Base-by-base conservation (phyloP, 2,329 filamentous ascomycete genomes). In the Graphilbum sp. region DNA sequence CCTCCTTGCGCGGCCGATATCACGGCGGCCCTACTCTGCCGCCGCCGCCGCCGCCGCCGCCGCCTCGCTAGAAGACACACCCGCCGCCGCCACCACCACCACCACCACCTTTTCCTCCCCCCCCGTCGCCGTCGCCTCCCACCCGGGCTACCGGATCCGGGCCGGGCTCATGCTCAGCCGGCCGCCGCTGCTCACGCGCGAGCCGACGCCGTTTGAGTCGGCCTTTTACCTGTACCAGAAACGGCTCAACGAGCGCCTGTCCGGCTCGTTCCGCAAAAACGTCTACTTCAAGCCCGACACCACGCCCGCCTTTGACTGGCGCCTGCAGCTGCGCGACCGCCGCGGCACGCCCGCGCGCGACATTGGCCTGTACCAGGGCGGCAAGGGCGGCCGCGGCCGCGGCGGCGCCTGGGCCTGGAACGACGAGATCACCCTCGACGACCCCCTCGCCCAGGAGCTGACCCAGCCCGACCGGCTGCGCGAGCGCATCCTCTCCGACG, bases 201-300 rank as follows among this genome's bases (percentile, higher is more conserved):
- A 79, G 43, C 76, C 88, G 38, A 82, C 81, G 25, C 69, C 83
- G 12, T 96, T 98, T 60, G 90, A 98, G 60, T 81, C 85, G 53
- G 70, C 88, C 46, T 96, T 80, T 62, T 94, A 80, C 67, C 86
- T 98, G 56, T 98, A 98, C 64, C 90, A 98, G 63, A 88, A 88
- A 51, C 85, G 90, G 13, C 70, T 98, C 43, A 94, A 96, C 59
- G 90, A 98, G 66, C 82, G 90, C 32, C 69, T 94, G 37, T 76
- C 79, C 17, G 70, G 90, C 5, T 83, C 87, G 2, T 98, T 96
- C 58, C 81, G 81, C 40, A 75, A 82, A 47, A 82, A 82, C 55
- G 90, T 96, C 62, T 98, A 93, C 69, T 93, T 87, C 72, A 93
- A 93, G 66, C 77, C 77, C 49, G 83, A 84, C 53, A 93, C 87